Base-by-base conservation (phyloP, 148 eudicot genomes). In the Talinum fruticosum region DNA sequence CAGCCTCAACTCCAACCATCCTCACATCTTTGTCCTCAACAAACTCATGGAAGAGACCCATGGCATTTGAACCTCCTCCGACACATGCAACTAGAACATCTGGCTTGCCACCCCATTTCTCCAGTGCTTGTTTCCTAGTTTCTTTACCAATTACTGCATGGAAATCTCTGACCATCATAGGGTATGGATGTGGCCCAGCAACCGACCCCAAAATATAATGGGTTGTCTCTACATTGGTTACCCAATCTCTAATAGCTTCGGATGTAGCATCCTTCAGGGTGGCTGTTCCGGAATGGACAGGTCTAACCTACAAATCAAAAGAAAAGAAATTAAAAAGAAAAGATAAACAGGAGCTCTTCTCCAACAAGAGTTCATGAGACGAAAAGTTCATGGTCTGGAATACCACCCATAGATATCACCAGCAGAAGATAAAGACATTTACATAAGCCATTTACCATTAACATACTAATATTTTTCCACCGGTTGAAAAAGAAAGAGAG, bases 31-130 rank as follows among this genome's bases (percentile, higher is more conserved):
- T 71, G 65, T 96, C 99, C 54, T 85, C 88, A 19, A 96, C 88
- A 85, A 96, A 96, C 75, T 96, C 99, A 57, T 93, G 97, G 75
- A 96, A 96, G 32, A 96, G 87, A 24, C 99, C 97, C 81, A 96
- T 85, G 28, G 99, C 99, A 83, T 96, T 96, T 34, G 99, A 96
- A 41, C 97, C 99, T 61, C 97, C 91, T 35, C 99, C 99, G 6
- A 96, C 93, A 85, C 99, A 93, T 6, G 99, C 99, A 57, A 96
- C 88, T 73, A 96, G 77, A 36, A 96, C 88, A 79, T 96, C 97
- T 28, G 99, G 99, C 80, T 89, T 96, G n/a, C 97, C 99, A 53
- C 99, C 99, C 99, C 97, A 96, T 77, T 91, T 93, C 81, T 96
- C 99, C 84, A 90, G 59, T 53, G 97, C 93, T 70, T 93, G 99